Conservation (phyloP, 2,329 filamentous ascomycete genomes). For the Penicillium hesseltinei region DNA sequence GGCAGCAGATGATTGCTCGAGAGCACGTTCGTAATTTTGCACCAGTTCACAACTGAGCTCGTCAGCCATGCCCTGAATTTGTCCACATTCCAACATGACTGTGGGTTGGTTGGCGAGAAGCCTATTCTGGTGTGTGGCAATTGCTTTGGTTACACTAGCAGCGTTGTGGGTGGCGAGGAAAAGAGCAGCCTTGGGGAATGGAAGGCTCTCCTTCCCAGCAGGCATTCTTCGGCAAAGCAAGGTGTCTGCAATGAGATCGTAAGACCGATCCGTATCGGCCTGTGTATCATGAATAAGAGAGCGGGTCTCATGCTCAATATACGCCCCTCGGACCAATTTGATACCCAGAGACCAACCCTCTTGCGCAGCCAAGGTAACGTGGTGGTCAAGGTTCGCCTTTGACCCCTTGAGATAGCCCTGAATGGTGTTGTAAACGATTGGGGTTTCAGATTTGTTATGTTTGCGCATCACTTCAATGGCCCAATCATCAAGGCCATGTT, state of each 20-base stretch:
- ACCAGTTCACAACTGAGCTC: conserved; percentile 65
- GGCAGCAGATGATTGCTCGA: conserved; percentile 23
- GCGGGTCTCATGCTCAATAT: conserved; percentile 43
- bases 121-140: conserved; percentile 34
- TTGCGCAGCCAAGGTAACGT: conserved; percentile 37
- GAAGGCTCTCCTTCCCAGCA: conserved; percentile 23
- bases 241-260: conserved; percentile 51
- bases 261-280: conserved; percentile 42
- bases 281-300: conserved; percentile 40
- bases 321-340: conserved; percentile 49
- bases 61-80: conserved; percentile 88
- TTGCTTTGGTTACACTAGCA: conserved; percentile 46
- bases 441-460: conserved; percentile 31
- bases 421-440: conserved; percentile 45
- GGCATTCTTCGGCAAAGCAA: conserved; percentile 46
- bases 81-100: conserved; percentile 59
- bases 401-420: conserved; percentile 49
- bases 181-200: conserved; percentile 40
- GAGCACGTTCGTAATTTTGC: conserved; percentile 22
- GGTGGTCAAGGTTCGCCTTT: conserved; percentile 38
- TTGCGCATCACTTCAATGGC: no score
- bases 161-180: conserved; percentile 56
- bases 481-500: no score
- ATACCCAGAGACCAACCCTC: conserved; percentile 45
- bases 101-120: conserved; percentile 40